Conservation (phyloP, 2,329 filamentous ascomycete species). For the Paecilomyces variotii region DNA sequence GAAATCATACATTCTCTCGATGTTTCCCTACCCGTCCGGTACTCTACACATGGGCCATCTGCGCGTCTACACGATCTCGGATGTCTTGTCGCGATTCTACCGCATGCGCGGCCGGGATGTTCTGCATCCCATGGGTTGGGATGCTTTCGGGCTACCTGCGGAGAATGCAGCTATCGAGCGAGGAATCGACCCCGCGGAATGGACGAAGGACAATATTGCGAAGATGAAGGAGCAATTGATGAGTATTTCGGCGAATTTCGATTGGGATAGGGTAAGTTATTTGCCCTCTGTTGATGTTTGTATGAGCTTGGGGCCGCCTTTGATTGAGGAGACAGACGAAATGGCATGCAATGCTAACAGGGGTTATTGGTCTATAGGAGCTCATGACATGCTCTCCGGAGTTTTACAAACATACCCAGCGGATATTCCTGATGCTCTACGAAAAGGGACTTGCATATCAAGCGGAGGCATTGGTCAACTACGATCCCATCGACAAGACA, state of each 20-base stretch:
- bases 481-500: conserved; percentile 80
- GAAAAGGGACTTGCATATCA: conserved; percentile 72
- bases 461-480: conserved; percentile 77
- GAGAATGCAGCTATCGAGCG: conserved; percentile 86
- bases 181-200: conserved; percentile 66
- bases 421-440: conserved; percentile 70
- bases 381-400: conserved; percentile 73
- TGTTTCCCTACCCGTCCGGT: conserved; percentile 91
- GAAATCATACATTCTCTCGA: conserved; percentile 66
- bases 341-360: conserved; percentile 12
- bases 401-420: conserved; percentile 87
- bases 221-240: conserved; percentile 78
- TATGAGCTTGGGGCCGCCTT: conserved; percentile 3
- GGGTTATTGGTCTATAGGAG: conserved; percentile 48
- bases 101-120: conserved; percentile 67
- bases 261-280: conserved; percentile 67
- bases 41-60: conserved; percentile 80
- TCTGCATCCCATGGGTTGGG: conserved; percentile 88
- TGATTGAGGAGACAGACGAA: conserved; percentile 10
- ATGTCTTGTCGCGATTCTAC: conserved; percentile 71
- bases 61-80: conserved; percentile 83
- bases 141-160: conserved; percentile 82
- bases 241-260: conserved; percentile 72
- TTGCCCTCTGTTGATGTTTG: not conserved
- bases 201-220: conserved; percentile 73